Evolutionary conservation across 2,329 filamentous ascomycete species (phyloP).

Genomic region (Didymella pinodella): DNA sequence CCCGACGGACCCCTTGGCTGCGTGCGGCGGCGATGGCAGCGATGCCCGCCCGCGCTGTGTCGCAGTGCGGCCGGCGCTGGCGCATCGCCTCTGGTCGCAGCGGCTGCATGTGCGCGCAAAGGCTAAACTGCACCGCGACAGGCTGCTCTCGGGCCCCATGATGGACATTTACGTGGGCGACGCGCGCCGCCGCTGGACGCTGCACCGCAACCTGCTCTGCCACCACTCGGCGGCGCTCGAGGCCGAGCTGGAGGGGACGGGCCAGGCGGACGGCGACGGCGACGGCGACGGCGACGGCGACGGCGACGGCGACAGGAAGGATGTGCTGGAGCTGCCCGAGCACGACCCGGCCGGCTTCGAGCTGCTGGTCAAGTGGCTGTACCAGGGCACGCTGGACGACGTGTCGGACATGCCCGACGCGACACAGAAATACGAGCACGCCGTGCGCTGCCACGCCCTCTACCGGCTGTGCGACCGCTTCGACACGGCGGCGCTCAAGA

Average conservation of each 20-base stretch:
- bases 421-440: conserved; percentile 62
- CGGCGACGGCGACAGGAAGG: conserved; percentile 43
- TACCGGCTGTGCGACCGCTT: conserved; percentile 62
- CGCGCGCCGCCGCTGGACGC: conserved; percentile 57
- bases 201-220: conserved; percentile 62
- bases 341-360: conserved; percentile 62
- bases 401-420: conserved; percentile 55
- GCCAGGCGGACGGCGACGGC: too few relatives aligned
- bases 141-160: conserved; percentile 61
- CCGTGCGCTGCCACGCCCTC: conserved; percentile 62
- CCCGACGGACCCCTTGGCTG: conserved; percentile 29
- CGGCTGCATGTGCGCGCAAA: conserved; percentile 51
- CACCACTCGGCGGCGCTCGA: conserved; percentile 60
- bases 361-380: conserved; percentile 64
- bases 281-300: conserved; percentile 30
- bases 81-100: conserved; percentile 49
- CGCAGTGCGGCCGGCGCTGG: conserved; percentile 44
- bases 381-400: conserved; percentile 62
- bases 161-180: conserved; percentile 62
- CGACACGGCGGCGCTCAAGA: conserved; percentile 60
- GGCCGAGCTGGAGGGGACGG: conserved; percentile 50
- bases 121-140: conserved; percentile 59
- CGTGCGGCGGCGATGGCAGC: not conserved
- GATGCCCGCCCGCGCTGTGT: conserved; percentile 28
- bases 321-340: conserved; percentile 58